Evolutionary conservation across 2,329 filamentous ascomycete genomes (phyloP), one percentile per base, ranked within the genome.

Genomic region (Aspergillus cejpii): DNA sequence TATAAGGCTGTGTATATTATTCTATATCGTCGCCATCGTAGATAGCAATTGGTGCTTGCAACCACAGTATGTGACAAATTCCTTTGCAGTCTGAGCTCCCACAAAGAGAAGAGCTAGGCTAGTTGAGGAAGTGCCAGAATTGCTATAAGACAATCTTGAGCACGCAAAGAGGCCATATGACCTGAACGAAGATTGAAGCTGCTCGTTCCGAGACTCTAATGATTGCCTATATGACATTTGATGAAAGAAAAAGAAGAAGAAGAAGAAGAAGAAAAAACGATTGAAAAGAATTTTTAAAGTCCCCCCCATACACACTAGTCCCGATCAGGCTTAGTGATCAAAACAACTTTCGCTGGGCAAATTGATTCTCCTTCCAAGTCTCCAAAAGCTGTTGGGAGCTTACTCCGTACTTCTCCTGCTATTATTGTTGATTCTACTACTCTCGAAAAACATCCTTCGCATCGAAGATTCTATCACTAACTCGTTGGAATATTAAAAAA

Each of bases 161-260:
- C 92, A 87, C 91, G 90, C 87, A 75, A 74, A 74, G 85, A 90
- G 86, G 78, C 84, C 79, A 69, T 69, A 76, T 82, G 79, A 84
- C 80, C 87, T 94, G 86, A 87, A 86, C 82, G 89, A 88, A 85
- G 80, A 97, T 79, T 87, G 87, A 66, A 64, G 50, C 15, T 56
- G 81, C 85, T 81, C 86, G 81, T 82, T 85, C 85, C 90, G 91
- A 94, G 92, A 98, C 92, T 98, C 92, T 97, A 97, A 91, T 86
- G 87, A 86, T 81, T 84, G 85, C 84, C 88, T 91, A 77, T 71
- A 66, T 65, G 73, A 77, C 74, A 76, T 77, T 72, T 69, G 67
- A 63, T 61, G 65, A 69, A 69, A 67, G 74, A 75, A 67, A 72
- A 68, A 74, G 66, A 68, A 68, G 64, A 62, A 56, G 54, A 58